Evolutionary conservation across 257 asterid genomes (phyloP), one percentile per base, ranked within the genome.

Genomic region (Forsythia suspensa): DNA sequence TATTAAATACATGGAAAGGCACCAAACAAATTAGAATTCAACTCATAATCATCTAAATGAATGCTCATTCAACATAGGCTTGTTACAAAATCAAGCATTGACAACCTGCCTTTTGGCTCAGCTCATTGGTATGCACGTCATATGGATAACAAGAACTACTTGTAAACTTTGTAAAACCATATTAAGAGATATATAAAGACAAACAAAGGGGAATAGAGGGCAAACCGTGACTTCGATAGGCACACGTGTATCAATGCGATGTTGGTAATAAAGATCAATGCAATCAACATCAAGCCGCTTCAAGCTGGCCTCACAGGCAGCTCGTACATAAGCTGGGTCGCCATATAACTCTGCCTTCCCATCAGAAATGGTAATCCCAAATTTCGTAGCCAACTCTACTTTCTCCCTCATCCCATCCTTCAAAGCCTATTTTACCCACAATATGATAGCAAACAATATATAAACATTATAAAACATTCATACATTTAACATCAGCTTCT

Each of bases 171-270:
- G 59, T 48, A 48, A 48, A 48, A 48, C 59, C 12, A 48, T 13
- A 48, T 16, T 15, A 48, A 2, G n/a, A 13, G 20, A 13, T 48
- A 48, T 13, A 48, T 59, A 75, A 66, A 72, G 34, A 73, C 51
- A 39, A 38, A 73, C 21, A n/a, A 39, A 65, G 13, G 75, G 46
- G 0, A 9, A 37, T 37, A 42, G 20, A n/a, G 38, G 38, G 37
- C 76, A 48, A 43, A 86, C 88, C 80, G 86, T 84, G 77, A 86
- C 76, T 84, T 86, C 89, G 21, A 86, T 86, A 15, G 89, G 88
- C 24, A 86, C 42, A 2, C 78, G 67, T 6, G 80, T 69, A 69
- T 86, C 89, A 37, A 86, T 76, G 10, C 88, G 84, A 16, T 86
- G 89, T 52, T 71, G 82, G 59, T 83, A 83, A 77, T 83, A 86